phyloP scores from a whole-genome alignment of 371 early-diverging fungal species.

The Chytridiales sp. region DNA sequence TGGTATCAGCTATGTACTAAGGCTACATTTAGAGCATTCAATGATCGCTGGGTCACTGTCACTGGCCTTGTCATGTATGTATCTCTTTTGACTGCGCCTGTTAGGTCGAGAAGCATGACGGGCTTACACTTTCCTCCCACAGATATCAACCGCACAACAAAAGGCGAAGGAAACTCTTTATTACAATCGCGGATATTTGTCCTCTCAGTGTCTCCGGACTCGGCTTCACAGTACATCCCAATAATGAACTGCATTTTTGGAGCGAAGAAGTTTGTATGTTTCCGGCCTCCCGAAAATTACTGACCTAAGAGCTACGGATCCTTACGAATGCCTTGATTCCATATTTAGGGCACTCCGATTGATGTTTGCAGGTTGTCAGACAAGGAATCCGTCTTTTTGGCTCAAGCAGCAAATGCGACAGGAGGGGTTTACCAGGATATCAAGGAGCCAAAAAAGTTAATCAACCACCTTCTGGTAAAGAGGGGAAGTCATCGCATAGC shows the following conservation, averaged over 20 bases:
- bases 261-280: constrained; percentile 80
- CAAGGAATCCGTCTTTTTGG: constrained; percentile 80
- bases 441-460: constrained; percentile 55
- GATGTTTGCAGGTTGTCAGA: constrained; percentile 84
- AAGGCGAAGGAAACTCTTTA: constrained; percentile 11
- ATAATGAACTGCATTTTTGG: constrained; percentile 97
- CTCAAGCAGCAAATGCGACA: constrained; percentile 90
- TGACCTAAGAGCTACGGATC: too few species aligned
- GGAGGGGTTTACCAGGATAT: constrained; percentile 79
- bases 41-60: constrained; percentile 62
- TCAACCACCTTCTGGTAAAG: constrained; percentile 82
- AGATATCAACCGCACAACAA: constrained; percentile 33
- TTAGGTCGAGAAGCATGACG: background rate
- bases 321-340: background rate
- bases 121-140: background rate
- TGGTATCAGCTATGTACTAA: constrained; percentile 1
- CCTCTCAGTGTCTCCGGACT: constrained; percentile 82
- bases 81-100: background rate
- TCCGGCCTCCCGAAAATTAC: too few species aligned
- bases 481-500: background rate
- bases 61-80: constrained; percentile 60
- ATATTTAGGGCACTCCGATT: constrained; percentile 36
- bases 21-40: constrained; percentile 33
- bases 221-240: constrained; percentile 86
- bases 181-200: constrained; percentile 74